phyloP scores from a whole-genome alignment of 176 grass and related monocot species.

The Oryza coarctata region DNA sequence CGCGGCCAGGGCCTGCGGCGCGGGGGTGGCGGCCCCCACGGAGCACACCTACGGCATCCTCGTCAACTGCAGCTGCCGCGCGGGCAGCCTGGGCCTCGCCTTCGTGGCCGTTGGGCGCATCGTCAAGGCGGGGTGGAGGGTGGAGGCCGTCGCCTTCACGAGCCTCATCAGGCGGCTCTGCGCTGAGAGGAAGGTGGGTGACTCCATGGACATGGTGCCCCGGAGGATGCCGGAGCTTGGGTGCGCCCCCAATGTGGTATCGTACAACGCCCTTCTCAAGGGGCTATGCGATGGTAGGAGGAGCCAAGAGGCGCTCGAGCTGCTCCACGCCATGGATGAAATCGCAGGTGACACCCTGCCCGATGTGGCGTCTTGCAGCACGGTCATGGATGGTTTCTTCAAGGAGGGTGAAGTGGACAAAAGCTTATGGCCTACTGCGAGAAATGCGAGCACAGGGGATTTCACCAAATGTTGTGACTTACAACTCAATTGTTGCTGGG shows the following conservation, averaged over 20 bases:
- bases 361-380: constrained; percentile 22
- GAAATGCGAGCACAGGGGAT: constrained; percentile 15
- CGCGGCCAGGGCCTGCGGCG: not conserved
- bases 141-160: not conserved
- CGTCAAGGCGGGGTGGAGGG: not conserved
- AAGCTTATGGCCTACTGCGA: not conserved
- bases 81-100: not conserved
- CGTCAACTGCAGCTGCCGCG: not conserved
- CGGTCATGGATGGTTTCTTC: constrained; percentile 26
- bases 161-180: constrained; percentile 23
- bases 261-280: constrained; percentile 26
- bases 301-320: constrained; percentile 13
- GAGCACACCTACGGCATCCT: not conserved
- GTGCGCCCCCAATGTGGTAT: constrained; percentile 4
- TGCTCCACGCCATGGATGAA: constrained; percentile 30
- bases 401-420: not conserved
- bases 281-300: constrained; percentile 23
- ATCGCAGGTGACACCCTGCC: not conserved
- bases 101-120: not conserved
- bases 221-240: constrained; percentile 28
- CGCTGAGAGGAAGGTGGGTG: constrained; percentile 8
- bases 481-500: constrained; percentile 11
- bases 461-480: constrained; percentile 21
- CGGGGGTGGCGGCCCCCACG: not conserved
- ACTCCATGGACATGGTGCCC: constrained; percentile 21